These are phyloP conservation scores for Themeda triandra DNA, from an alignment of 176 grass and related monocot species.

Conservation along the genomic window DNA sequence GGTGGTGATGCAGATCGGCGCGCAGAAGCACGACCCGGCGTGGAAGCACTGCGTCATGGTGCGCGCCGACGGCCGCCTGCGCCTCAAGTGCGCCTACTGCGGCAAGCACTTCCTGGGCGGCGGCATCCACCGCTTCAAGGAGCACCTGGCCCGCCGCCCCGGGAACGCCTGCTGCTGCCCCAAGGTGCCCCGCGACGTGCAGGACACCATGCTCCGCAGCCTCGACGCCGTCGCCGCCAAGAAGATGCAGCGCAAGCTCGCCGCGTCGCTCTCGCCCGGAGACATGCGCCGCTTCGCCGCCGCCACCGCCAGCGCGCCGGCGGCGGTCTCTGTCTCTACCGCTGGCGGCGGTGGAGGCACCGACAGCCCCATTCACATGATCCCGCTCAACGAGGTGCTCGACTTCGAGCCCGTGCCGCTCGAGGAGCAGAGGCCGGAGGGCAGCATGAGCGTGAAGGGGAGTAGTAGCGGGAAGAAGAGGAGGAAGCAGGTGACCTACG, in stretches of 20 bases:
- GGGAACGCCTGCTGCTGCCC: conserved; percentile 91
- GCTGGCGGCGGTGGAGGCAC: not conserved
- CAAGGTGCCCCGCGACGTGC: conserved; percentile 69
- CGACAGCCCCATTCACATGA: conserved; percentile 39
- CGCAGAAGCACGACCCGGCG: conserved; percentile 91
- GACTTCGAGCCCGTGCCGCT: conserved; percentile 33
- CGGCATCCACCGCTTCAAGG: conserved; percentile 98
- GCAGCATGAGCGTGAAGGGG: conserved; percentile 10
- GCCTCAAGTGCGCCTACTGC: conserved; percentile 87
- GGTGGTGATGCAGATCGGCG: conserved; percentile 59
- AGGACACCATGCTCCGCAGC: conserved; percentile 67
- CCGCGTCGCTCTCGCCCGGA: conserved; percentile 16
- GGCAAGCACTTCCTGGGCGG: conserved; percentile 83
- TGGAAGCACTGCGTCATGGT: conserved; percentile 95
- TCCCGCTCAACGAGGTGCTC: conserved; percentile 50
- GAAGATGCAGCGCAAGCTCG: conserved; percentile 58
- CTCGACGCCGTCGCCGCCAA: conserved; percentile 60
- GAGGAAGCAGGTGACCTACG: conserved; percentile 22
- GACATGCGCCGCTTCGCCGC: conserved; percentile 28
- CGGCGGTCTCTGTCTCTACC: not conserved
- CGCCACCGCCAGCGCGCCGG: not conserved
- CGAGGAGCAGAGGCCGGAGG: conserved; percentile 30
- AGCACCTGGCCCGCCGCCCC: conserved; percentile 87
- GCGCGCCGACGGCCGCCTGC: conserved; percentile 51
- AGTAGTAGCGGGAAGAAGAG: conserved; percentile 36